Conservation (phyloP, 2,329 filamentous ascomycete genomes). For the Cadophora luteo-olivacea region DNA sequence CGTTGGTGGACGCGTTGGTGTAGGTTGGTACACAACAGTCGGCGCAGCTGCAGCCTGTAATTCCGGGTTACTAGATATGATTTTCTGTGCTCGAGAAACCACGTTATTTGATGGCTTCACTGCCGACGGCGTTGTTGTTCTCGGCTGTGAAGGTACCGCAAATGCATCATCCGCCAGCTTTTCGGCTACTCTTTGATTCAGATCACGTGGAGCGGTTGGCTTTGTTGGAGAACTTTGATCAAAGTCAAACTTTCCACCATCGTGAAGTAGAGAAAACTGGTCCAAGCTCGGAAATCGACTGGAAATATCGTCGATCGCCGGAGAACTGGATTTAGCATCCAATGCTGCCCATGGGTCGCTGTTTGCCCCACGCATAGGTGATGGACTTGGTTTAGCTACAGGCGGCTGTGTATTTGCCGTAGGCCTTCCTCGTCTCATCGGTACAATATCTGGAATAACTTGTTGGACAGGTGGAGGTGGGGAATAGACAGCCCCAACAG, state of each 20-base stretch:
- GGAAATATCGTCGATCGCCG: constrained; percentile 78
- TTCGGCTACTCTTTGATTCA: constrained; percentile 73
- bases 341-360: constrained; percentile 91
- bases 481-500: constrained; percentile 82
- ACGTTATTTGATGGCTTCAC: constrained; percentile 44
- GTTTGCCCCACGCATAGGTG: constrained; percentile 71
- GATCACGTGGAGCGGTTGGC: constrained; percentile 56
- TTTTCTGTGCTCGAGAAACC: constrained; percentile 67
- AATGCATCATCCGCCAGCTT: constrained; percentile 88
- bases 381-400: constrained; percentile 64
- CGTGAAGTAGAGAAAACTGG: constrained; percentile 89
- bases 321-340: constrained; percentile 67
- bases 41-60: constrained; percentile 57
- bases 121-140: constrained; percentile 27
- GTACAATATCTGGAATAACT: constrained; percentile 84
- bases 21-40: constrained; percentile 41
- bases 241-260: constrained; percentile 87
- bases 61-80: constrained; percentile 68
- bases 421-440: constrained; percentile 89
- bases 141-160: constrained; percentile 46
- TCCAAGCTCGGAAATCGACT: constrained; percentile 88
- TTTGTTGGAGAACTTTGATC: constrained; percentile 60
- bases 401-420: constrained; percentile 56
- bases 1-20: constrained; percentile 51
- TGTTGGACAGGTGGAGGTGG: constrained; percentile 75